Percentiles rank a stretch among this genome's conserved stretches.
Conservation (phyloP, 495 filamentous ascomycete genomes). For the Halenospora varia region DNA sequence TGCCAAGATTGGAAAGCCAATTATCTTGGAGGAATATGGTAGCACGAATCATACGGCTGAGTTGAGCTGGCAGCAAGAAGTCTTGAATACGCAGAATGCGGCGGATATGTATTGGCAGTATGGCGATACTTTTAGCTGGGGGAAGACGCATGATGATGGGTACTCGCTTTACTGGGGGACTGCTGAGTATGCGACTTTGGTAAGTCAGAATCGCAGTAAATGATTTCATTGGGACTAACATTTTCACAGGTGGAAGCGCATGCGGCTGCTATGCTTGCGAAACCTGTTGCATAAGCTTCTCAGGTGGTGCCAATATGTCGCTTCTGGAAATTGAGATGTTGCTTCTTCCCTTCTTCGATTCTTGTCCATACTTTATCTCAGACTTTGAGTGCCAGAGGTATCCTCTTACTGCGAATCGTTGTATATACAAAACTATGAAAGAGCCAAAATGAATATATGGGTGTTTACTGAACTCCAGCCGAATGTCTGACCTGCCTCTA, state of each 20-base stretch:
- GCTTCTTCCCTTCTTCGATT: not conserved
- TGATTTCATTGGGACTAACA: not conserved
- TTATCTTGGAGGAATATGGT: conserved; percentile 59
- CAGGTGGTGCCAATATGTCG: too few relatives aligned
- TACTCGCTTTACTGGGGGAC: not conserved
- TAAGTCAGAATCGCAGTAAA: not conserved
- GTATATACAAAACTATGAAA: not conserved
- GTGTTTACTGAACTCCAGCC: too few relatives aligned
- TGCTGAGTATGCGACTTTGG: not conserved
- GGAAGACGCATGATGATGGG: not conserved
- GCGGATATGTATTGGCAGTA: conserved; percentile 30
- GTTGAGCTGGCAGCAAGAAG: conserved; percentile 14
- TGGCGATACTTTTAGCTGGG: conserved; percentile 9
- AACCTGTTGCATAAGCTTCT: not conserved
- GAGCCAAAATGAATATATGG: not conserved
- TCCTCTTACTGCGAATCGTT: not conserved
- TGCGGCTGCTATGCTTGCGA: not conserved
- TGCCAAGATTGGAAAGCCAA: conserved; percentile 52
- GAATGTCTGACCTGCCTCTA: not conserved
- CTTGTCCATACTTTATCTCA: not conserved
- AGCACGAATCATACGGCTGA: not conserved
- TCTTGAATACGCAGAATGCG: conserved; percentile 16
- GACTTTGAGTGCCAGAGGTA: not conserved
- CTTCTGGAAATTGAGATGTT: too few relatives aligned
- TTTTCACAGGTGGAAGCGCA: not conserved